Conservation (phyloP, 345 rosid species). For the Melaleuca alternifolia region DNA sequence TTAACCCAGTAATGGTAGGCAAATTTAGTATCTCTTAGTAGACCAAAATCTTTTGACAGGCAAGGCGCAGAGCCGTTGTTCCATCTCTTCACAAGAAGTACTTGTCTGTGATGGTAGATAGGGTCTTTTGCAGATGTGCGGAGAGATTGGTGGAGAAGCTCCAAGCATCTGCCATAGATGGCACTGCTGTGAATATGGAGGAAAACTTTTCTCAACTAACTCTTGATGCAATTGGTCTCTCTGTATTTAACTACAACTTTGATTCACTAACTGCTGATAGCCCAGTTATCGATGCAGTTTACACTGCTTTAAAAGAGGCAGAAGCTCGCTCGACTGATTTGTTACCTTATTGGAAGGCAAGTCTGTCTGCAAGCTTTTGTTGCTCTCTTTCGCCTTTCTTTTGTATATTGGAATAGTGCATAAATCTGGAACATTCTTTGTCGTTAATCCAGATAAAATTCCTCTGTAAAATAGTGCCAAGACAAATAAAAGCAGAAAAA, state of each 20-base stretch:
- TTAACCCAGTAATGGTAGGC: not conserved
- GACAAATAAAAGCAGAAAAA: slow-evolving; percentile 89
- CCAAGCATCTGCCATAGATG: slow-evolving; percentile 52
- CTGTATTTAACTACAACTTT: slow-evolving; percentile 78
- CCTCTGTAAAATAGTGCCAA: slow-evolving; percentile 75
- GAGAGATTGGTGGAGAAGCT: slow-evolving; percentile 86
- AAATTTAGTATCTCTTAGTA: not conserved
- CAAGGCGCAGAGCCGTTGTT: slow-evolving; percentile 80
- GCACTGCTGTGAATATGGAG: slow-evolving; percentile 87
- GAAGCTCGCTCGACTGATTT: slow-evolving; percentile 90
- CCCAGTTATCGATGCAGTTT: slow-evolving; percentile 88
- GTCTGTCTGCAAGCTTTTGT: not conserved
- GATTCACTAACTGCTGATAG: slow-evolving; percentile 71
- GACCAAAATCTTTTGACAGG: slow-evolving; percentile 24
- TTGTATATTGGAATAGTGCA: not conserved
- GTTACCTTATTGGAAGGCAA: slow-evolving; percentile 91
- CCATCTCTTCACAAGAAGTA: slow-evolving; percentile 95
- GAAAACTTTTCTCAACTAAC: slow-evolving; percentile 83
- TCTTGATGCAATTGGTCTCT: slow-evolving; percentile 83
- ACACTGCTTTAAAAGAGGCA: slow-evolving; percentile 88
- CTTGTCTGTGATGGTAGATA: slow-evolving; percentile 77
- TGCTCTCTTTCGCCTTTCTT: not conserved
- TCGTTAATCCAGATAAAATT: slow-evolving; percentile 32
- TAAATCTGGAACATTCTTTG: not conserved
- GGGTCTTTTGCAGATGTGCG: slow-evolving; percentile 85